These are phyloP conservation scores for Cladosporium halotolerans DNA, from an alignment of 2,329 filamentous ascomycete genomes.

Conservation along the genomic window DNA sequence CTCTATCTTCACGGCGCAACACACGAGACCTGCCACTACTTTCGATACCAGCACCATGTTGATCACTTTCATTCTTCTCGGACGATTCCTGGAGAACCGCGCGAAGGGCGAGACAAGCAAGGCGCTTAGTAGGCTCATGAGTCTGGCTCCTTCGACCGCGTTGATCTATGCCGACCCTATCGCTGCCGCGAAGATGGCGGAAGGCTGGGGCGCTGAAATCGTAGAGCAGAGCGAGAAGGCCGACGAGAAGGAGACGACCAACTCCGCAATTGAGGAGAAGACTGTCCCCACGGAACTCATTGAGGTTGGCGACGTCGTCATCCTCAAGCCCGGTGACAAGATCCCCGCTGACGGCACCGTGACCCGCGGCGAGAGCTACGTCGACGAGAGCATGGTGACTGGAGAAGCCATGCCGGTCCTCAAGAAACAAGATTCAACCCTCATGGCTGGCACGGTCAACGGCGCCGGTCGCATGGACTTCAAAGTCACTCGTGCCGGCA, in stretches of 20 bases:
- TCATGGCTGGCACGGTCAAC: conserved; percentile 95
- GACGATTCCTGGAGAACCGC: conserved; percentile 85
- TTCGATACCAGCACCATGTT: conserved; percentile 99
- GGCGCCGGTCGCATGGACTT: conserved; percentile 88
- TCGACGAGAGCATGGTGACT: conserved; percentile 98
- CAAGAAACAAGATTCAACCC: conserved; percentile 69
- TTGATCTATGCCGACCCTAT: conserved; percentile 95
- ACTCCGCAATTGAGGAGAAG: conserved; percentile 69
- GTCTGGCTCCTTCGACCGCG: conserved; percentile 89
- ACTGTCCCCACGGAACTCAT: conserved; percentile 90
- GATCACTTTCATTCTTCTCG: conserved; percentile 88
- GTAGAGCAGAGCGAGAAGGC: conserved; percentile 40
- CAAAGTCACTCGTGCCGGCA: conserved; percentile 82
- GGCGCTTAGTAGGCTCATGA: conserved; percentile 90
- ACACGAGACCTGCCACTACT: conserved; percentile 76
- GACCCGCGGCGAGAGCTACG: conserved; percentile 82
- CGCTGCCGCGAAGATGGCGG: conserved; percentile 82
- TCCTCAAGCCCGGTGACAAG: conserved; percentile 91
- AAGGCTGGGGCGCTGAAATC: conserved; percentile 56
- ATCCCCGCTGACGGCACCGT: conserved; percentile 88
- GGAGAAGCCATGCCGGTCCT: conserved; percentile 93
- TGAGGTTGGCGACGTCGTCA: conserved; percentile 86
- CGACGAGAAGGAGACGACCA: conserved; percentile 36
- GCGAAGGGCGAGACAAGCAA: conserved; percentile 96
- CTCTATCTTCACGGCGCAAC: conserved; percentile 67